phyloP scores from a whole-genome alignment of 2,329 filamentous ascomycete genomes.

The Pezicula radicicola region DNA sequence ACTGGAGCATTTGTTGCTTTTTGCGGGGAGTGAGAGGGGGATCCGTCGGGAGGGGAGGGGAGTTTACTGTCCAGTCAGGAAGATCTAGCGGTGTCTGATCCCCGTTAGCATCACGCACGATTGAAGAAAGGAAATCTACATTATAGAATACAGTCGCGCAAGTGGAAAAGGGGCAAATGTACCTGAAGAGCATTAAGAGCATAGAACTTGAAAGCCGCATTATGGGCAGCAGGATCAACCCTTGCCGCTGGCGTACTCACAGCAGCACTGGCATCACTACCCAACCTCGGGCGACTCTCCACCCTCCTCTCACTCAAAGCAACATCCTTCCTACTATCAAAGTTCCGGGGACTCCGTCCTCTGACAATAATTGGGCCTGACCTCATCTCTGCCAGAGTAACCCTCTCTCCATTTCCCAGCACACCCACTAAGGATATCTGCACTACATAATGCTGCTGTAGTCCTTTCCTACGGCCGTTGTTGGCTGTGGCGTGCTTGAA shows the following conservation, averaged over 20 bases:
- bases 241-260: conserved; percentile 17
- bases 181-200: conserved; percentile 24
- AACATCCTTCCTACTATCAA: conserved; percentile 85
- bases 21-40: neutral
- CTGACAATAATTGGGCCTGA: conserved; percentile 95
- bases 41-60: conserved; percentile 1
- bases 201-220: conserved; percentile 25
- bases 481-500: conserved; percentile 97
- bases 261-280: conserved; percentile 16
- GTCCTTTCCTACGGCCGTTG: conserved; percentile 87
- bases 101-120: neutral
- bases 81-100: conserved; percentile 22
- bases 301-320: conserved; percentile 48
- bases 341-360: conserved; percentile 88
- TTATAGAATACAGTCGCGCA: neutral
- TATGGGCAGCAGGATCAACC: conserved; percentile 21
- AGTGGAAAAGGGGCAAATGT: conserved; percentile 2
- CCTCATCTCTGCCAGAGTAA: conserved; percentile 78
- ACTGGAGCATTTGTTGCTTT: conserved; percentile 5
- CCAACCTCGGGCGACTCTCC: conserved; percentile 23
- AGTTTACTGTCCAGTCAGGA: conserved; percentile 20
- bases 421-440: conserved; percentile 81
- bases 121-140: neutral
- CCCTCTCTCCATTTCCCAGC: conserved; percentile 59
- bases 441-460: conserved; percentile 93